Evolutionary conservation across 257 asterid species (phyloP), one percentile per base, ranked within the genome.

Genomic region (Cynanchum wilfordii): DNA sequence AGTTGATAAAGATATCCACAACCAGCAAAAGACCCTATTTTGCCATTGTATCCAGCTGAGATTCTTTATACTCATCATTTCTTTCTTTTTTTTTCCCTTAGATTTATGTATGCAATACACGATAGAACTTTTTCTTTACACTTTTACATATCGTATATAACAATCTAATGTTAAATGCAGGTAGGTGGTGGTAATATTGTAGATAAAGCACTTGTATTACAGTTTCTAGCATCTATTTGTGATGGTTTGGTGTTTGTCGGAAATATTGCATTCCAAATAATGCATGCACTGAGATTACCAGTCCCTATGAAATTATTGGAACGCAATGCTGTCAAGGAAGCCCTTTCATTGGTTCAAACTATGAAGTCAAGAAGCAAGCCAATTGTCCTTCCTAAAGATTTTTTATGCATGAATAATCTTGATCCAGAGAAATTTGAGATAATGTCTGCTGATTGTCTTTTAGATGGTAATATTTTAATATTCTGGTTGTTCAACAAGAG

Each of bases 161-260:
- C 58, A 55, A 59, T 75, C 54, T 73, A 27, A 56, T 75, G 73
- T 72, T 62, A 66, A 59, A 63, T 73, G 79, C 97, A 94, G 97
- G 82, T 94, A 71, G 89, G 96, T 36, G 99, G 99, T 71, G 87
- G 88, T 56, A 87, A 85, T 79, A 88, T 94, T 68, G 79, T 78
- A 56, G 87, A 76, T 33, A 94, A 94, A 87, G 91, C 87, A 76
- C 85, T 81, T 45, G 97, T 96, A 36, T 56, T 91, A 83, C 84
- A 33, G 36, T 76, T 80, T 72, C 81, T 94, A 72, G 86, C 84
- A 72, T 85, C 91, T 75, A 75, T 25, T 54, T 94, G 99, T 83
- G 97, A 94, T 76, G 93, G 95, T 73, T 78, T 94, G 54, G 79
- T 88, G 56, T 91, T 94, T 85, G 87, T 91, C 78, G 99, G 99